Evolutionary conservation across 352 stramenopile species (phyloP), one percentile per base, ranked within the genome.

Genomic region (Thalassiosira mediterranea): DNA sequence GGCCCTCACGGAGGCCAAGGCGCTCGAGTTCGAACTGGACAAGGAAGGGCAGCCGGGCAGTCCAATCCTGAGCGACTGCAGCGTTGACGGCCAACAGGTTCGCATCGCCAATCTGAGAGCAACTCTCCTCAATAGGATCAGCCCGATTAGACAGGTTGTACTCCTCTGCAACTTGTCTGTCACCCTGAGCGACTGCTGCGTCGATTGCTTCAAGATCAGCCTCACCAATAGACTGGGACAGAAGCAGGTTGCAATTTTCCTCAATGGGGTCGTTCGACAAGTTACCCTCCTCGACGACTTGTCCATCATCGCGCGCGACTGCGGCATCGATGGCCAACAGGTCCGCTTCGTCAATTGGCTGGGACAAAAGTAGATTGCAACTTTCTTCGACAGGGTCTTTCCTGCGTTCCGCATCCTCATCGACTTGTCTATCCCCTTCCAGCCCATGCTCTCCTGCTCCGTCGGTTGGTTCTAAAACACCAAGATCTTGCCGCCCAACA

Each of bases 11-110:
- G 11, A 67, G 49, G 3, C 26, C 26, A 23, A 37, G 32, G 8
- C 58, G 25, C 31, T 67, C 38, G 4, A 67, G 21, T n/a, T 67
- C 58, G 25, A 67, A 67, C 23, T 38, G 34, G 11, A 46, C 58
- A 23, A 67, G 34, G 25, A 67, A 67, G 1, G 58, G 40, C 11
- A 67, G 58, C 19, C 37, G 10, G 7, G 40, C 8, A 28, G 44
- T 53, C 44, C 8, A 53, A 23, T 53, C 44, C 37, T 15, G n/a
- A n/a, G n/a, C n/a, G n/a, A n/a, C n/a, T n/a, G n/a, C 37, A 44
- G 8, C 37, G 37, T 44, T 15, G 15, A 44, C 37, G 8, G 37
- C 37, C 37, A 44, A 15, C 37, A 44, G n/a, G n/a, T n/a, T n/a
- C n/a, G n/a, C n/a, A n/a, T n/a, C n/a, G n/a, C n/a, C n/a, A n/a